A percentile compares a stretch with the other conserved stretches of the same genome.
Conservation (phyloP, 352 stramenopile species). For the Pythium aquatile region DNA sequence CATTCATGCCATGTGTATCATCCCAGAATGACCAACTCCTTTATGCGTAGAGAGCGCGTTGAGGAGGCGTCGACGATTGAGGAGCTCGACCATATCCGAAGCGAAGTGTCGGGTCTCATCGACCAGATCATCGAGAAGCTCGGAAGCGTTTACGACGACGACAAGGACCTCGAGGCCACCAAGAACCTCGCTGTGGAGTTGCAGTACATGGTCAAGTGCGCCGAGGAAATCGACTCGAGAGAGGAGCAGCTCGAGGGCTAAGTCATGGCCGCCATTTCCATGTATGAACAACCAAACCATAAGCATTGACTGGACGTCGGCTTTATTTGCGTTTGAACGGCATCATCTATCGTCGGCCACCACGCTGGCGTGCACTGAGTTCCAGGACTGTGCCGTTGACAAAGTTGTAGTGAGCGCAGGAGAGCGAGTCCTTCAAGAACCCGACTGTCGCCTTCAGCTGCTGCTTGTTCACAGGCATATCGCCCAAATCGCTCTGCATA, state of each 20-base stretch:
- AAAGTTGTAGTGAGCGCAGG: constrained; percentile 87
- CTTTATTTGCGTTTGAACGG: not conserved
- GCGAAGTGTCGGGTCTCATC: constrained; percentile 63
- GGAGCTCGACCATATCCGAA: constrained; percentile 55
- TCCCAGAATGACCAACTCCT: not conserved
- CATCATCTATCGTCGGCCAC: constrained; percentile 51
- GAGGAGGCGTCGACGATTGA: constrained; percentile 51
- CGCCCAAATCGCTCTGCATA: constrained; percentile 52
- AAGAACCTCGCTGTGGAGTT: constrained; percentile 72
- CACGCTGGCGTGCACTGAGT: constrained; percentile 78
- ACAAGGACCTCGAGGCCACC: constrained; percentile 74
- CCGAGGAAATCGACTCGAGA: constrained; percentile 70
- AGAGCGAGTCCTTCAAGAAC: constrained; percentile 92
- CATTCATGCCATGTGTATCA: not conserved
- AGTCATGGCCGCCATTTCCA: not conserved
- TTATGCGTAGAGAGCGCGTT: constrained; percentile 60
- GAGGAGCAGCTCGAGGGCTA: constrained; percentile 71
- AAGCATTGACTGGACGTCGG: not conserved
- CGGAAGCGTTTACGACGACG: constrained; percentile 68
- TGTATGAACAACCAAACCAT: not conserved
- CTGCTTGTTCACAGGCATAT: constrained; percentile 96
- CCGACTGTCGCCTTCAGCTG: constrained; percentile 91
- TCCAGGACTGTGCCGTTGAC: constrained; percentile 68
- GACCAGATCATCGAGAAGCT: constrained; percentile 72
- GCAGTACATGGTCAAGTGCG: constrained; percentile 87